phyloP scores from a whole-genome alignment of 2,329 filamentous ascomycete species.

The Bipolaris sorokiniana region DNA sequence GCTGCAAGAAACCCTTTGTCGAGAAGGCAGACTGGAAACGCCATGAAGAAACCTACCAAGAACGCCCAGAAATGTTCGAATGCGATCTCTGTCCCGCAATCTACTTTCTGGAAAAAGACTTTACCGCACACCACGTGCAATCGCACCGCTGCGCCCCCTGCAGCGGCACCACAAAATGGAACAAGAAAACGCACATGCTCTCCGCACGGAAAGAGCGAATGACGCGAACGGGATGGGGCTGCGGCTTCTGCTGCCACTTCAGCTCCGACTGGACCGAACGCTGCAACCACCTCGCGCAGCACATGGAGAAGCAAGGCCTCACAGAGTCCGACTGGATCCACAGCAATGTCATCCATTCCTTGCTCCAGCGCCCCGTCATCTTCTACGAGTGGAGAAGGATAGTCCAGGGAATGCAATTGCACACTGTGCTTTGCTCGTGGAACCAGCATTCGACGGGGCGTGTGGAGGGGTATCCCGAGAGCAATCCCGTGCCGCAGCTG shows the following conservation, averaged over 20 bases:
- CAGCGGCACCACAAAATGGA: conserved; percentile 47
- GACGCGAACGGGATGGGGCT: conserved; percentile 66
- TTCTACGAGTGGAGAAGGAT: conserved; percentile 60
- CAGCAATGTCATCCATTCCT: conserved; percentile 67
- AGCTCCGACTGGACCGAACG: conserved; percentile 66
- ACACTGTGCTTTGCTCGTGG: conserved; percentile 28
- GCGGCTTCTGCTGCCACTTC: conserved; percentile 69
- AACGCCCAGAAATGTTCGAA: conserved; percentile 68
- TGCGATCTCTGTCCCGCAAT: conserved; percentile 68
- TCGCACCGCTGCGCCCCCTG: conserved; percentile 64
- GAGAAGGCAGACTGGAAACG: conserved; percentile 72
- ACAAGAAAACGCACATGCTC: conserved; percentile 55
- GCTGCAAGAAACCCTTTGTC: conserved; percentile 65
- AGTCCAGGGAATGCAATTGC: conserved; percentile 24
- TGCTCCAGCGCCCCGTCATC: conserved; percentile 67
- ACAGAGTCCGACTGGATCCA: conserved; percentile 70
- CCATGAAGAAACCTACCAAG: conserved; percentile 71
- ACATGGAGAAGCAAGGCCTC: conserved; percentile 61
- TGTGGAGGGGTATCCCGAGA: conserved; percentile 40
- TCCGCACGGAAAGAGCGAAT: conserved; percentile 45
- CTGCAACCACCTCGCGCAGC: conserved; percentile 69
- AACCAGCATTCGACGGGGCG: conserved; percentile 33
- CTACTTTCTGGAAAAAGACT: conserved; percentile 70
- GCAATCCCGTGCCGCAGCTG: conserved; percentile 23
- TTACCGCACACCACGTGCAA: conserved; percentile 68